Evolutionary conservation across 2,329 filamentous ascomycete species (phyloP).

Genomic region (Hymenoscyphus linearis): DNA sequence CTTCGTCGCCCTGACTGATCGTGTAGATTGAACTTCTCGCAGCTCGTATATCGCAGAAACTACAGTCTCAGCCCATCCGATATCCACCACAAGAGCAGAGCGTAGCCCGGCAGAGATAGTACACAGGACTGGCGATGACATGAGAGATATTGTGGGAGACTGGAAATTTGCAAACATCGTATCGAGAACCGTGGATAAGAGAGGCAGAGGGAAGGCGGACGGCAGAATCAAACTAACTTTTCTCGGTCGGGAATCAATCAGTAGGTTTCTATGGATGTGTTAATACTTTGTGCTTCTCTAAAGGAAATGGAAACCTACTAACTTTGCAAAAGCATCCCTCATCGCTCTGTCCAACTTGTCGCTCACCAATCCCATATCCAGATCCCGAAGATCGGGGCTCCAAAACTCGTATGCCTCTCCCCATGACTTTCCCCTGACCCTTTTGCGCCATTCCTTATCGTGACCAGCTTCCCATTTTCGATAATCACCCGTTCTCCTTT

Average conservation of each 20-base stretch:
- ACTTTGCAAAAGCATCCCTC: slow-evolving; percentile 77
- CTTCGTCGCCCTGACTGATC: slow-evolving; percentile 71
- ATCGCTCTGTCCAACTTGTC: slow-evolving; percentile 83
- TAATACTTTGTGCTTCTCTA: slow-evolving; percentile 6
- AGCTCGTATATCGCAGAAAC: slow-evolving; percentile 89
- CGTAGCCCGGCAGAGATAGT: slow-evolving; percentile 76
- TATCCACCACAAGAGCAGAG: slow-evolving; percentile 79
- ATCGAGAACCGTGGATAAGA: slow-evolving; percentile 70
- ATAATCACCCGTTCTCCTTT: slow-evolving; percentile 77
- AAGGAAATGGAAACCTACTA: slow-evolving; percentile 41
- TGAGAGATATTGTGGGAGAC: slow-evolving; percentile 71
- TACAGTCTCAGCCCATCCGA: slow-evolving; percentile 88
- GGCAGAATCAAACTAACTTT: slow-evolving; percentile 72
- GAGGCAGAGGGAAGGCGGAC: slow-evolving; percentile 67
- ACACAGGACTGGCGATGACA: slow-evolving; percentile 71
- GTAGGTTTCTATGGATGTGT: slow-evolving; percentile 44
- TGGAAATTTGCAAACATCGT: slow-evolving; percentile 79
- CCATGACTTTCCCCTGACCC: slow-evolving; percentile 50
- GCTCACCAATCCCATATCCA: slow-evolving; percentile 74
- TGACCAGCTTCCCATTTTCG: slow-evolving; percentile 59
- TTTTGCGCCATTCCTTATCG: slow-evolving; percentile 42
- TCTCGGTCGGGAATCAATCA: slow-evolving; percentile 71
- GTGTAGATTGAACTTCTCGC: slow-evolving; percentile 66
- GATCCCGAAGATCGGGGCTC: slow-evolving; percentile 63
- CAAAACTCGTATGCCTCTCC: slow-evolving; percentile 68